Percentiles rank a stretch among this genome's conserved stretches.
These are phyloP conservation scores for Lentinula novae-zelandiae DNA, from an alignment of 1,284 basidiomycete species.

Conservation along the genomic window DNA sequence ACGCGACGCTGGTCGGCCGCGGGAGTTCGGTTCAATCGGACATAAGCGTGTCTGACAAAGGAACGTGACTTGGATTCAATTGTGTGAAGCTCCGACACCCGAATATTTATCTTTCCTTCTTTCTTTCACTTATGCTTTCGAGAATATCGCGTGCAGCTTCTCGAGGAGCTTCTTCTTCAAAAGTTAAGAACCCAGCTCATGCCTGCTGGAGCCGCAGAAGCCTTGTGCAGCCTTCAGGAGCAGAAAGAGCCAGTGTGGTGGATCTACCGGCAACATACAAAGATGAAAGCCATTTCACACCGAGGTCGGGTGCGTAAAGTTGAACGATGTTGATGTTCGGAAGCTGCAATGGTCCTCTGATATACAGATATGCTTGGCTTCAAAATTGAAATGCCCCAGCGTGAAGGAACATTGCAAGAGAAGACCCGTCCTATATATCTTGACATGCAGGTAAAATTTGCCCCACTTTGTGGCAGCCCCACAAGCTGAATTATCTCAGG, in stretches of 20 bases:
- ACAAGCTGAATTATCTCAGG: constrained; percentile 41
- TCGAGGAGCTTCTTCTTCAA: constrained; percentile 24
- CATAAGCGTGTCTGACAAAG: background rate
- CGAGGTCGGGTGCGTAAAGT: constrained; percentile 55
- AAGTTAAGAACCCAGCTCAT: constrained; percentile 15
- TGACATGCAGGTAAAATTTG: constrained; percentile 79
- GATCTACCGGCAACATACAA: constrained; percentile 72
- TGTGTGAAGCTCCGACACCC: background rate
- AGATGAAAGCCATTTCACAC: constrained; percentile 69
- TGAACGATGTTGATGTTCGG: too few relatives aligned
- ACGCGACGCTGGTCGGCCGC: background rate
- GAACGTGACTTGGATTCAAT: background rate
- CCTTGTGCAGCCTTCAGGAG: constrained; percentile 74
- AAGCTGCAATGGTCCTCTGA: background rate
- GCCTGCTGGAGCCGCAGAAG: constrained; percentile 29
- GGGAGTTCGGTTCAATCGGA: background rate
- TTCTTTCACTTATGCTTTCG: constrained; percentile 44
- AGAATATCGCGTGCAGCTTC: constrained; percentile 43
- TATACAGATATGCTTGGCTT: constrained; percentile 84
- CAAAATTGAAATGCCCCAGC: constrained; percentile 70
- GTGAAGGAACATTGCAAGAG: constrained; percentile 58
- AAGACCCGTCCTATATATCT: constrained; percentile 89
- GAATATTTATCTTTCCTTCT: background rate
- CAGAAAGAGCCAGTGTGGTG: constrained; percentile 76
- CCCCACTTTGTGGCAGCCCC: background rate